Evolutionary conservation across 164 flowering plant species (phyloP), one percentile per base, ranked within the genome.

Genomic region (Nelumbo lutea): DNA sequence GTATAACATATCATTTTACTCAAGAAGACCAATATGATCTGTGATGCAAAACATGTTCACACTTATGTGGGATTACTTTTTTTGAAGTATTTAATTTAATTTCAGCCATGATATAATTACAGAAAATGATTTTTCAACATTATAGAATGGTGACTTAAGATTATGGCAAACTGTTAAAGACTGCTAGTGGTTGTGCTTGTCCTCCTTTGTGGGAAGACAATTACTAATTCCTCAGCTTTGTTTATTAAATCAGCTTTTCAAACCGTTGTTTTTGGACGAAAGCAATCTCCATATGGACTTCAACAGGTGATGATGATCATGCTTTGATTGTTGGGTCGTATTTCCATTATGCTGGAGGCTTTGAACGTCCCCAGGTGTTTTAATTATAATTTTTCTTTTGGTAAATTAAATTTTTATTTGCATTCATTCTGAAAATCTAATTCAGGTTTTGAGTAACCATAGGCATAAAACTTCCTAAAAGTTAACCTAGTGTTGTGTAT

Each of bases 221-320:
- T 46, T 40, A 27, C 55, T 77, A 9, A 78, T 40, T 64, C 40
- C 11, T 68, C 43, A 27, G 56, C 48, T 61, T 44, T 61, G 40
- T 11, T 68, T 67, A 15, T 47, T 27, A 8, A 41, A 58, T 6
- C 85, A 94, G 98, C 83, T 94, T 94, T 80, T 94, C 98, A 8
- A 94, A 94, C 68, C 94, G 97, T 38, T 94, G 98, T 79, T 94
- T 94, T 74, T 94, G 75, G 72, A 91, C 97, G n/a, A 94, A 91
- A 79, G 98, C 97, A 66, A 90, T 94, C 78, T 94, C 97, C 4
- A 90, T 94, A 77, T 94, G 98, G 97, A 94, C 98, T 70, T 90
- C 98, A 75, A 91, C 97, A 0, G 84, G 95, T 46, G 98, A 94
- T 78, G 79, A 90, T 59, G 97, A 94, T 73, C 98, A 94, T 79